phyloP scores from a whole-genome alignment of 2,329 filamentous ascomycete species.

The Apiospora rasikravindrae region DNA sequence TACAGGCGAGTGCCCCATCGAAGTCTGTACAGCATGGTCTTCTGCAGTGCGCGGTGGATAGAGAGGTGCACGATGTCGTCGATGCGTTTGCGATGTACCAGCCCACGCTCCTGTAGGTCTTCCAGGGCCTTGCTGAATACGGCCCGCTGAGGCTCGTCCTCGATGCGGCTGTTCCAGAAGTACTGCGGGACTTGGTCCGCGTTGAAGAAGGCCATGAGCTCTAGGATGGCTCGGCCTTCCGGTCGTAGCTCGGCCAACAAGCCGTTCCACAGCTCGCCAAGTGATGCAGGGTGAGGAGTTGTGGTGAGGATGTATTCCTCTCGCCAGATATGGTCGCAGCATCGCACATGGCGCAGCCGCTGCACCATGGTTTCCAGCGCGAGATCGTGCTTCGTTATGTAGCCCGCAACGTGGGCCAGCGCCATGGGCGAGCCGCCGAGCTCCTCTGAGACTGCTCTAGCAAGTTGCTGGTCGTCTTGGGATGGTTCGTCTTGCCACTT shows the following conservation, averaged over 20 bases:
- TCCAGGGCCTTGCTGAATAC: not conserved
- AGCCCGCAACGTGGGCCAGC: not conserved
- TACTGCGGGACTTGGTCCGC: not conserved
- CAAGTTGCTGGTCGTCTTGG: not conserved
- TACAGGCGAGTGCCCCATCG: not conserved
- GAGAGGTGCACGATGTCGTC: not conserved
- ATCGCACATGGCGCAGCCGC: not conserved
- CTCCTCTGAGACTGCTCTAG: not conserved
- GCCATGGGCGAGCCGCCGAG: not conserved
- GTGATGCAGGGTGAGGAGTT: not conserved
- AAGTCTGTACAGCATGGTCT: not conserved
- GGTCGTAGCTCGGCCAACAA: not conserved
- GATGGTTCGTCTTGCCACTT: not conserved
- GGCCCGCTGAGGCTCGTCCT: not conserved
- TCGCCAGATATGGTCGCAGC: not conserved
- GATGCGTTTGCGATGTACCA: not conserved
- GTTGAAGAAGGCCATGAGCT: not conserved
- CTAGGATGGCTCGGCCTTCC: not conserved
- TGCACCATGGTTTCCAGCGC: not conserved
- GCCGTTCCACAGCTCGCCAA: not conserved
- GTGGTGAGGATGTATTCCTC: not conserved
- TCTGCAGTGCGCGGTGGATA: not conserved
- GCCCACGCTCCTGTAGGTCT: not conserved
- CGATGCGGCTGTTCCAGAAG: not conserved
- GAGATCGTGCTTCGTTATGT: not conserved